Base-by-base conservation (phyloP, 2,329 filamentous ascomycete species). In the Phyllosticta citrichinensis region DNA sequence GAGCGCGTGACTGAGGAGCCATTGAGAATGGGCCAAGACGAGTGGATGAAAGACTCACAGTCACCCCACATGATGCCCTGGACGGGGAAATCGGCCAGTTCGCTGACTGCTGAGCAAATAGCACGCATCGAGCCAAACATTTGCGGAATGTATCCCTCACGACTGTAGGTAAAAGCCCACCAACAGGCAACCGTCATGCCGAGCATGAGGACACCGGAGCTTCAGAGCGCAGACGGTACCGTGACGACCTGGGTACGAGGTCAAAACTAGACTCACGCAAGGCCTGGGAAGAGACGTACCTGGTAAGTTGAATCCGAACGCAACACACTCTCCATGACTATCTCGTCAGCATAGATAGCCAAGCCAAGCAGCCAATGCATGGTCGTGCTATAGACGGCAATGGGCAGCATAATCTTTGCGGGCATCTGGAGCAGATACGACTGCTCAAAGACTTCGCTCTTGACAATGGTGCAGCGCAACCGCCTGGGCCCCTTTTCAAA, bases 111-210 rank as follows among this genome's bases (percentile, higher is more conserved):
- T 3, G 68, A 66, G 58, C 68, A 71, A 4, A 71, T 62, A 9
- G 67, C 64, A 55, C 68, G 65, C 17, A 73, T 68, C 20, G 68
- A 71, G 4, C 70, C 69, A 58, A 69, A 71, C 69, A 71, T 71
- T 51, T 71, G 70, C 19, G 70, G 70, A 25, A 71, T 70, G 54
- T 69, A 70, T 1, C 68, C 69, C 63, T 71, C 69, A 2, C 69
- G 65, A 19, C 64, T 66, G 55, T 69, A 71, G 2, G 67, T 69
- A 58, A 67, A 71, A 1, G 69, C 67, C 67, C 65, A 71, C 67
- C 69, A 71, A 53, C 70, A 72, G 2, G 66, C 63, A 12, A 59
- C 62, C 3, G 68, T 71, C 69, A 71, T 71, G 4, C 66, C 50
- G 11, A 73, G 58, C 52, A 71, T 66, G 9, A 72, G 63, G 19